These are phyloP conservation scores for Metschnikowia noctiluminum DNA, from an alignment of 805 yeast genomes.

Conservation along the genomic window DNA sequence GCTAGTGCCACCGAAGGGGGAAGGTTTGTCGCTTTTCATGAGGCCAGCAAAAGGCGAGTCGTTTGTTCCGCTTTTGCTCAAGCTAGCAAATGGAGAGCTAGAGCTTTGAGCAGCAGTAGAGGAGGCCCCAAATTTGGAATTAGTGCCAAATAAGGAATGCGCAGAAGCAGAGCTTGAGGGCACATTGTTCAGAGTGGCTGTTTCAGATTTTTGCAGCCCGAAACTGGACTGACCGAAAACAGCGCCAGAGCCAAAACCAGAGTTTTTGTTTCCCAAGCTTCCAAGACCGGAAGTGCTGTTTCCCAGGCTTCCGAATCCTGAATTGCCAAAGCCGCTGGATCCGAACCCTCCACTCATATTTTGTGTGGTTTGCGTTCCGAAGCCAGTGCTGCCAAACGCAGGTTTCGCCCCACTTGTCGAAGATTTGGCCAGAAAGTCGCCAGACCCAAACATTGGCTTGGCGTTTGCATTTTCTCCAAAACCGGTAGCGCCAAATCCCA, in stretches of 20 bases:
- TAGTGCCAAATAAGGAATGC: constrained; percentile 3
- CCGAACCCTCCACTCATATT: constrained; percentile 5
- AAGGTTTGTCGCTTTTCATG: background rate
- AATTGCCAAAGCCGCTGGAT: constrained; percentile 5
- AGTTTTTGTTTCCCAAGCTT: background rate
- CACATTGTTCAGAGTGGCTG: background rate
- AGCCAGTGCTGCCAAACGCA: constrained; percentile 9
- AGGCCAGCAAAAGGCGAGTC: constrained; percentile 5
- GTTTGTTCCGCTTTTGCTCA: background rate
- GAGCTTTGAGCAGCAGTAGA: background rate
- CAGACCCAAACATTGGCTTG: constrained; percentile 6
- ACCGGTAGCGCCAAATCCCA: background rate
- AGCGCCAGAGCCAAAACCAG: constrained; percentile 1
- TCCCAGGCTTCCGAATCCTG: background rate
- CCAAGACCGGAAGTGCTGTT: background rate
- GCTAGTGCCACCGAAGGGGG: constrained; percentile 5
- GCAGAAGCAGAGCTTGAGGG: background rate
- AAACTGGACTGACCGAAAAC: constrained; percentile 10
- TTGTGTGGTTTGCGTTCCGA: background rate
- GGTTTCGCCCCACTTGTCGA: constrained; percentile 2
- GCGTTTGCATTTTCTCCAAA: constrained; percentile 11
- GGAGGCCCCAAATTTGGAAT: constrained; percentile 6
- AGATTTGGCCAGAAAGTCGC: constrained; percentile 2
- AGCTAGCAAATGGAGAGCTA: constrained; percentile 5
- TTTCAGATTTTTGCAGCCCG: constrained; percentile 1